Percentiles rank a stretch among this genome's conserved stretches.
phyloP scores from a whole-genome alignment of 208 protist species.

The Leishmania lainsoni region DNA sequence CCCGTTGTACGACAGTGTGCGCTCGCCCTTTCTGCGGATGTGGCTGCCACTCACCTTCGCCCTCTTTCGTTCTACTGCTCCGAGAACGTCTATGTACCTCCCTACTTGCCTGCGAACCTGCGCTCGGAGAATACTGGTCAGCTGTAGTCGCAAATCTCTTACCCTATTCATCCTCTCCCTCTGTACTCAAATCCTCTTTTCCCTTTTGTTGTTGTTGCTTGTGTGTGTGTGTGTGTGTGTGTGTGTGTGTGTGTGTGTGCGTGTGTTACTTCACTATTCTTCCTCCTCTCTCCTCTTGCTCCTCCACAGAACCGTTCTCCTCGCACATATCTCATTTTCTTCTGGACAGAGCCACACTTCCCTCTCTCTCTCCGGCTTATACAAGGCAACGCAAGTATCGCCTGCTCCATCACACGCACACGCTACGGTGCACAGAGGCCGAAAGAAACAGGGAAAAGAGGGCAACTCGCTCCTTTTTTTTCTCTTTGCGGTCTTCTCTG shows the following conservation, averaged over 20 bases:
- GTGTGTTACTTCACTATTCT: background rate
- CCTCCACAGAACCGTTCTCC: background rate
- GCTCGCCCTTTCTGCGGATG: background rate
- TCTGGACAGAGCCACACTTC: background rate
- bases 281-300: background rate
- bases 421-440: too few relatives aligned
- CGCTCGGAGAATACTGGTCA: background rate
- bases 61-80: background rate
- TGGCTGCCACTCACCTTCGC: background rate
- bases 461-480: background rate
- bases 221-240: background rate
- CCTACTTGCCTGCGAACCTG: background rate
- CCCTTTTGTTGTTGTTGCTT: background rate
- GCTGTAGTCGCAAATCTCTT: background rate
- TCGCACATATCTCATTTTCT: background rate
- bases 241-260: background rate
- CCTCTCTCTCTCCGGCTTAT: background rate
- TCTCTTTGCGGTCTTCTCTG: background rate
- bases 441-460: too few relatives aligned
- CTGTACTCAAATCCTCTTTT: background rate
- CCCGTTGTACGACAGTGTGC: background rate
- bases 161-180: background rate
- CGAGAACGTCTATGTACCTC: background rate
- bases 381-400: background rate
- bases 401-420: constrained; percentile 1